phyloP scores from a whole-genome alignment of 768 basidiomycete species.

The Rhodosporidiobolus sp. region DNA sequence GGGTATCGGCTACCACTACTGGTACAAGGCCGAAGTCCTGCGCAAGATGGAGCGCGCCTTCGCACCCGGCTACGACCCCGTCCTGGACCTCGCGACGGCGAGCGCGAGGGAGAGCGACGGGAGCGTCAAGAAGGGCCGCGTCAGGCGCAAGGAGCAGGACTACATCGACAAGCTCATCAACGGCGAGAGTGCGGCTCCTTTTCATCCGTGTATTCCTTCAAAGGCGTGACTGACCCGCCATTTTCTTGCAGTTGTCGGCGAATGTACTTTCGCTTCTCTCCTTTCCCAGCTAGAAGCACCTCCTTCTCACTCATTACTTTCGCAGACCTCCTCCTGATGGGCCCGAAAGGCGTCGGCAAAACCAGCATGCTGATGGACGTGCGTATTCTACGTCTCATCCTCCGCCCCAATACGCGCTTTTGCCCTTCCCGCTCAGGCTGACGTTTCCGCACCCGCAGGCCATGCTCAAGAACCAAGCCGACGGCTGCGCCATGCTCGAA shows the following conservation, averaged over 20 bases:
- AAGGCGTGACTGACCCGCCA: too few relatives aligned
- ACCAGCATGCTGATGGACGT: conserved; percentile 13
- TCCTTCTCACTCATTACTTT: background rate
- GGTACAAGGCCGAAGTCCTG: conserved; percentile 75
- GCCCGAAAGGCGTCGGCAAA: conserved; percentile 29
- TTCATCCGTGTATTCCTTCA: background rate
- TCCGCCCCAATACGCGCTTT: too few relatives aligned
- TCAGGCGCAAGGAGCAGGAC: conserved; percentile 71
- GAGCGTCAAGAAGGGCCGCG: conserved; percentile 58
- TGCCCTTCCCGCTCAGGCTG: background rate
- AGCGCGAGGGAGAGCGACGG: conserved; percentile 51
- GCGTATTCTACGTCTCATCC: background rate
- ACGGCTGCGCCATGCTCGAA: conserved; percentile 67
- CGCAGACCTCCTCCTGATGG: conserved; percentile 30
- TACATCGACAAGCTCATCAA: conserved; percentile 72
- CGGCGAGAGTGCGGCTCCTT: conserved; percentile 56
- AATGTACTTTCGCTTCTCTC: conserved; percentile 8
- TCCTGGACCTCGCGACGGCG: conserved; percentile 65
- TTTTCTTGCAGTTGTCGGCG: conserved; percentile 11
- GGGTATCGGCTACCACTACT: conserved; percentile 32
- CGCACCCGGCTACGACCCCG: conserved; percentile 69
- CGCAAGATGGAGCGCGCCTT: conserved; percentile 79
- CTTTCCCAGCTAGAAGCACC: fast-evolving
- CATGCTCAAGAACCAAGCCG: conserved; percentile 35
- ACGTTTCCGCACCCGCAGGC: conserved; percentile 7